A percentile compares a stretch with the other conserved stretches of the same genome.
Evolutionary conservation across 352 stramenopile genomes (phyloP).

Genomic region (Phytopythium mirpurense): DNA sequence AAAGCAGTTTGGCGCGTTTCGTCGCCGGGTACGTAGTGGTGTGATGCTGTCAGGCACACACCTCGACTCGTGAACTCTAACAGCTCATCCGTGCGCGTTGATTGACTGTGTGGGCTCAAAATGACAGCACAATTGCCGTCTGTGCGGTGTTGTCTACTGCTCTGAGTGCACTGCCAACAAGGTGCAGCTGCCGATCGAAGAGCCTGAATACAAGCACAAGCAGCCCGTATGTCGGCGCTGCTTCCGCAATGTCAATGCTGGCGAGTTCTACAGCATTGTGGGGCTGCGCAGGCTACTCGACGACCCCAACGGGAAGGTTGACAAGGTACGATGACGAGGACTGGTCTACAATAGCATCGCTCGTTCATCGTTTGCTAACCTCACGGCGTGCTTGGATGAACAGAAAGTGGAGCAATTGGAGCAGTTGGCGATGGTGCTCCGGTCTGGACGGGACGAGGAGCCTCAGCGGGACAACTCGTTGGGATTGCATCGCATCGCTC

Average conservation of each 20-base stretch:
- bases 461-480: conserved; percentile 39
- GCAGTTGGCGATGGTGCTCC: conserved; percentile 55
- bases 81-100: background rate
- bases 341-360: background rate
- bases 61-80: background rate
- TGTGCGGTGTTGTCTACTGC: conserved; percentile 76
- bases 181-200: conserved; percentile 54
- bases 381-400: background rate
- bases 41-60: background rate
- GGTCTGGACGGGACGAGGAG: conserved; percentile 45
- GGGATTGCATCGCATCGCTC: conserved; percentile 64
- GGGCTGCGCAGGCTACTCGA: conserved; percentile 51
- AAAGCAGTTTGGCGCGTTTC: conserved; percentile 71
- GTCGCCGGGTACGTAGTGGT: conserved; percentile 38
- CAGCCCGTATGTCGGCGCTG: conserved; percentile 71
- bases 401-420: conserved; percentile 67
- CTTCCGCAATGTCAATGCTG: conserved; percentile 60
- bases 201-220: conserved; percentile 56
- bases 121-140: conserved; percentile 57
- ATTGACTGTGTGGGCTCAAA: background rate
- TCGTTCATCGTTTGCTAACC: background rate
- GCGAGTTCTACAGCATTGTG: conserved; percentile 75
- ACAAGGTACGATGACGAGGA: conserved; percentile 19
- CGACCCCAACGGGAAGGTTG: conserved; percentile 27
- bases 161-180: conserved; percentile 71